Base-by-base conservation (phyloP, 192 early-diverging fungal species). In the Podila minutissima region DNA sequence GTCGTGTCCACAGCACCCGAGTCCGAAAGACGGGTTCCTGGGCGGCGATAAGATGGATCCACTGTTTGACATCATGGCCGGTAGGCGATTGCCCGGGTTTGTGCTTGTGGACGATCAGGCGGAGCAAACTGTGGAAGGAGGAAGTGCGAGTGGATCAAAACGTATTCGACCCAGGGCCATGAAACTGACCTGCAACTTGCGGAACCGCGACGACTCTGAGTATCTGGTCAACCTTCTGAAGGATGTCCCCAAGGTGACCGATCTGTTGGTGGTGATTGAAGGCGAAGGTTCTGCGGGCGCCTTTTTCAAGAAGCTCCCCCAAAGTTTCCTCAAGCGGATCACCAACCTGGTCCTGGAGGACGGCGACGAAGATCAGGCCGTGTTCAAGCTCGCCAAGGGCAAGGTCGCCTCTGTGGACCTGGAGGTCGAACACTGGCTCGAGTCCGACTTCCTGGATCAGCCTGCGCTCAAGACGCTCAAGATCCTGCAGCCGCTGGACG, bases 1-100 rank as follows among this genome's bases (percentile, higher is more conserved):
- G 6, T 24, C 53, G n/a, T 55, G 53, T 26, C 53, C 53, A 24
- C 53, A 55, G n/a, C 53, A 55, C 53, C 53, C 53, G 24, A 55
- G n/a, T n/a, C 53, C 53, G 6, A 6, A 8, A 26, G 53, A 55
- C 8, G 53, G 53, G n/a, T 55, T 55, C 22, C 9, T 55, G 8
- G 53, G 53, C 2, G 53, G 53, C 2, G 53, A 55, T n/a, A 55
- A 55, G 7, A 12, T n/a, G 20, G 53, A 55, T 55, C 53, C 53
- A 55, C 53, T 55, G 6, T 55, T 55, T 55, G 53, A 55, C 11
- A 55, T 55, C 53, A 55, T 55, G 53, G 53, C 24, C 53, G 53
- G 53, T 9, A 22, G 53, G 2, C 1, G 53, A n/a, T 4, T 55
- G 24, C 53, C 53, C 9, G 53, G 53, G n/a, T 55, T 55, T 55